Conservation (phyloP, 2,329 filamentous ascomycete species). For the Venturia asperata region DNA sequence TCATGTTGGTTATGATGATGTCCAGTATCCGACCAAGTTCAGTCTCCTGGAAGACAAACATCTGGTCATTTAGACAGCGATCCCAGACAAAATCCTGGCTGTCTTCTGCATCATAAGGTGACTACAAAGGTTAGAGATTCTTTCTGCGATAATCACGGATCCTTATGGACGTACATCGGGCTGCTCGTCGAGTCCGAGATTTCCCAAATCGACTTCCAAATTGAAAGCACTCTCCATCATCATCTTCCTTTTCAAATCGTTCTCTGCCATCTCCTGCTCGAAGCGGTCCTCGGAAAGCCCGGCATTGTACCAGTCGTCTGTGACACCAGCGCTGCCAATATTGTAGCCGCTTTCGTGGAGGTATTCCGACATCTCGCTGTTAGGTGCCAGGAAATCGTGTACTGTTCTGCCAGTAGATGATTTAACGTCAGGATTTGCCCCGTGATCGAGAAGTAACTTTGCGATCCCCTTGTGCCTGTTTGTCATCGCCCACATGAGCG, state of each 20-base stretch:
- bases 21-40: slow-evolving; percentile 88
- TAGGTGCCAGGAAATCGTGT: slow-evolving; percentile 89
- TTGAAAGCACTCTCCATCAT: slow-evolving; percentile 99
- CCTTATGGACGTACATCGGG: slow-evolving; percentile 57
- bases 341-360: slow-evolving; percentile 89
- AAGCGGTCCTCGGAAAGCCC: slow-evolving; percentile 90
- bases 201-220: slow-evolving; percentile 90
- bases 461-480: slow-evolving; percentile 95
- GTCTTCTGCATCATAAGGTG: slow-evolving; percentile 75
- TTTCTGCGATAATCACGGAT: not conserved
- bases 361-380: slow-evolving; percentile 95
- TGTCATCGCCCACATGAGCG: slow-evolving; percentile 99
- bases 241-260: slow-evolving; percentile 90
- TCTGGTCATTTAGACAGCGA: slow-evolving; percentile 89
- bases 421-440: slow-evolving; percentile 91
- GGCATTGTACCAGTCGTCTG: slow-evolving; percentile 88
- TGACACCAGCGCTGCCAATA: slow-evolving; percentile 70
- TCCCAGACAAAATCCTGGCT: slow-evolving; percentile 95
- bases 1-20: slow-evolving; percentile 97
- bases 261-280: slow-evolving; percentile 95
- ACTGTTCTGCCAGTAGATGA: slow-evolving; percentile 90
- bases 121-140: slow-evolving; percentile 33
- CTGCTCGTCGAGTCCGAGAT: slow-evolving; percentile 90
- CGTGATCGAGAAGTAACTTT: slow-evolving; percentile 84
- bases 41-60: slow-evolving; percentile 98